Evolutionary conservation across 768 basidiomycete species (phyloP).

Genomic region (Grammothele lineata): DNA sequence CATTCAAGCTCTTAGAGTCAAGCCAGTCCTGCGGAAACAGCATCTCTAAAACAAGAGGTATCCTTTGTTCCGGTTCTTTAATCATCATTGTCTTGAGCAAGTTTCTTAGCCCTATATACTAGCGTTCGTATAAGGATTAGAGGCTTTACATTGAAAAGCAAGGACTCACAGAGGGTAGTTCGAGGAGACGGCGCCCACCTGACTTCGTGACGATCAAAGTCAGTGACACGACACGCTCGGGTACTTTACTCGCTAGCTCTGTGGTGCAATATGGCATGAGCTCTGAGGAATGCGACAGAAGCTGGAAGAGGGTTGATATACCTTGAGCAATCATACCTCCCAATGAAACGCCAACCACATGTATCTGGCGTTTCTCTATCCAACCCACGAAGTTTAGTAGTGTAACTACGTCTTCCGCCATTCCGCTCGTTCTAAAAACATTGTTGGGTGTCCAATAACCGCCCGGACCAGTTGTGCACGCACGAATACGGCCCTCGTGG

Average conservation of each 20-base stretch:
- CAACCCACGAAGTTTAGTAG: conserved; percentile 71
- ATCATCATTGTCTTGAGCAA: conserved; percentile 25
- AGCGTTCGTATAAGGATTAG: not conserved
- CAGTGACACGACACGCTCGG: conserved; percentile 63
- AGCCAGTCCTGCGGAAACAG: conserved; percentile 64
- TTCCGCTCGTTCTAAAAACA: conserved; percentile 54
- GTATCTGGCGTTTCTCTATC: conserved; percentile 55
- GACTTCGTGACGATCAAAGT: conserved; percentile 67
- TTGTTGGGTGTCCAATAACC: not conserved
- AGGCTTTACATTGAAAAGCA: not conserved
- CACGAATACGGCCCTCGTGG: conserved; percentile 78
- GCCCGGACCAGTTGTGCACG: conserved; percentile 22
- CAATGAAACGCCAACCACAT: conserved; percentile 71
- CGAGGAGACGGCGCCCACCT: conserved; percentile 52
- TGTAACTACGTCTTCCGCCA: conserved; percentile 71
- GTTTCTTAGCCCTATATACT: conserved; percentile 3
- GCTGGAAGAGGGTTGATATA: no score
- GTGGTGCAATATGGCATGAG: conserved; percentile 4
- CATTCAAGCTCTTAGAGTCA: conserved; percentile 44
- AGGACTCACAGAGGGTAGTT: conserved; percentile 57
- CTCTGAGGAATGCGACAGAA: no score
- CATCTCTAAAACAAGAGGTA: conserved; percentile 50
- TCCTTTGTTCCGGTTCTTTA: conserved; percentile 41
- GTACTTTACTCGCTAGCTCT: conserved; percentile 69
- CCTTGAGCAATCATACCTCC: conserved; percentile 87